Base-by-base conservation (phyloP, 164 flowering plant genomes). In the Kalanchoe fedtschenkoi region DNA sequence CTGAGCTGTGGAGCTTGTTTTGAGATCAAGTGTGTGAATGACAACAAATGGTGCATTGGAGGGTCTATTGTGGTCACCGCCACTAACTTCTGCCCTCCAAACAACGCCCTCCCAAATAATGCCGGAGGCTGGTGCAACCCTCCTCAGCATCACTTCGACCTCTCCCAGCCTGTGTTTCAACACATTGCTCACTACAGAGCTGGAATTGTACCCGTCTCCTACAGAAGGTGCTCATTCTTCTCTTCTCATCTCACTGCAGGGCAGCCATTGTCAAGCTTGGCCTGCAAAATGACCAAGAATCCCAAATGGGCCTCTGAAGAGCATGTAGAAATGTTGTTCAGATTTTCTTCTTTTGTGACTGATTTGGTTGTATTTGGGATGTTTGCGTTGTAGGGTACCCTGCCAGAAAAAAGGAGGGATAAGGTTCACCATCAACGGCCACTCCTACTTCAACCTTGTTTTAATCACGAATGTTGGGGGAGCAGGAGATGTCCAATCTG, bases 381-480 rank as follows among this genome's bases (percentile, higher is more conserved):
- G 32, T 21, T 22, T n/a, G n/a, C n/a, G n/a, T 7, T 68, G 58
- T 42, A 88, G 95, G 79, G 89, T 85, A 9, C 61, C 83, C n/a
- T 88, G 96, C 81, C 67, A 63, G 61, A 86, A 75, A 77, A 86
- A 67, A 60, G 92, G 96, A 62, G 96, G 92, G 30, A 76, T 86
- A 30, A 75, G 88, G 37, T 88, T 86, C 79, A 84, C 88, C 30
- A 73, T 88, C 64, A 86, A 83, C 39, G 96, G 92, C 6, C 86
- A 86, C 62, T 77, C 92, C 0, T 83, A 86, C 83, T 88, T 86
- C 84, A 84, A 84, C 68, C 53, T 88, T 42, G 90, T 88, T 3
- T 70, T 88, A 19, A 77, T 88, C 37, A 78, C 84, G 41, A 88
- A 88, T 68, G 96, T 88, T 26, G 96, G 92, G 16, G 90, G 96